Conservation (phyloP, 2,329 filamentous ascomycete species). For the Sporothrix pallida region DNA sequence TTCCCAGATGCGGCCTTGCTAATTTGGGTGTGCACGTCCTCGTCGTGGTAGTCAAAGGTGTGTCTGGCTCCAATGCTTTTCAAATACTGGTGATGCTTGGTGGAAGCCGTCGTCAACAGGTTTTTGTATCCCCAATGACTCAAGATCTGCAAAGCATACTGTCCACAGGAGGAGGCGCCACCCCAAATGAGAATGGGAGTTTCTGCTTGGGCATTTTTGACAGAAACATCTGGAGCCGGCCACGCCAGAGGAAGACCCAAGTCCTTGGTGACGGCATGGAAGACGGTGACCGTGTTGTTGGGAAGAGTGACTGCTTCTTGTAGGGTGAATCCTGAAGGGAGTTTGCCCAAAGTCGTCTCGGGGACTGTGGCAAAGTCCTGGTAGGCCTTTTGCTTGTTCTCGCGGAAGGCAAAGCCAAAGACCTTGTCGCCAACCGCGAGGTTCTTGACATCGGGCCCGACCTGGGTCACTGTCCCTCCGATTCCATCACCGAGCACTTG, state of each 20-base stretch:
- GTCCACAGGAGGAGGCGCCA: slow-evolving; percentile 23
- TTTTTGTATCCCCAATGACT: slow-evolving; percentile 18
- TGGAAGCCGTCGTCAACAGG: slow-evolving; percentile 10
- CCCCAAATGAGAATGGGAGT: slow-evolving; percentile 20
- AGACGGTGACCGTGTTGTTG: slow-evolving; percentile 14
- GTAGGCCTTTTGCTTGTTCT: slow-evolving; percentile 24
- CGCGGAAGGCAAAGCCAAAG: slow-evolving; percentile 26
- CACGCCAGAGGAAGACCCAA: slow-evolving; percentile 4
- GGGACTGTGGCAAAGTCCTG: slow-evolving; percentile 28
- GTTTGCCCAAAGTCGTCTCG: slow-evolving; percentile 23
- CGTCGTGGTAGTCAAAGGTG: slow-evolving; percentile 8
- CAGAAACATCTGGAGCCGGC: neutral
- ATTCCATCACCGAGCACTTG: slow-evolving; percentile 59
- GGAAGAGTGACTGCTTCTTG: slow-evolving; percentile 9
- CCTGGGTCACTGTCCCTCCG: slow-evolving; percentile 48
- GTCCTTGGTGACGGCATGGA: slow-evolving; percentile 20
- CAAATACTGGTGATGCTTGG: neutral
- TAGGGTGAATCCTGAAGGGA: neutral
- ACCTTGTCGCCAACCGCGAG: slow-evolving; percentile 21
- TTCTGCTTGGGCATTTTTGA: neutral
- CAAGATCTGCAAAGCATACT: slow-evolving; percentile 22
- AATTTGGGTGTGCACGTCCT: neutral
- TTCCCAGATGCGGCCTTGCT: neutral
- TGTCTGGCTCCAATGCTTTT: neutral
- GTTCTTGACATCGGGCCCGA: slow-evolving; percentile 3